Conservation (phyloP, 1,284 basidiomycete species). For the Sanghuangporus sanghuang region DNA sequence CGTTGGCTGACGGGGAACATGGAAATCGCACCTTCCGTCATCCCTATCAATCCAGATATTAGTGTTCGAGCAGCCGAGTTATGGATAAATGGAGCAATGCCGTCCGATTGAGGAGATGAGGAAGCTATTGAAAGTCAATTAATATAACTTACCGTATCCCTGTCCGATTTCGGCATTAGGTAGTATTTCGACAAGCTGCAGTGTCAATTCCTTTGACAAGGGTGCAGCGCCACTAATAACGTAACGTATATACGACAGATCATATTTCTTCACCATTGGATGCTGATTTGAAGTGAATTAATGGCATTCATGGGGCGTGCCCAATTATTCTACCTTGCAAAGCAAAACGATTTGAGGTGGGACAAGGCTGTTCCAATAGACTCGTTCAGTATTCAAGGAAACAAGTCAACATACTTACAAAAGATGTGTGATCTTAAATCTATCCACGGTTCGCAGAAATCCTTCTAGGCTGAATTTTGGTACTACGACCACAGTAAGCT, state of each 20-base stretch:
- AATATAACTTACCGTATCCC: slow-evolving; percentile 46
- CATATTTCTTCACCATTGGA: slow-evolving; percentile 59
- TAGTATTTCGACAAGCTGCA: slow-evolving; percentile 47
- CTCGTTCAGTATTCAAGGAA: slow-evolving; percentile 18
- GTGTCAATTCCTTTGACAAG: slow-evolving; percentile 60
- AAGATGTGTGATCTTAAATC: slow-evolving; percentile 60
- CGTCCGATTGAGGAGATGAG: background rate
- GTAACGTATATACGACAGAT: slow-evolving; percentile 54
- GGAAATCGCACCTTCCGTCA: background rate
- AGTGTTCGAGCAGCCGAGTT: background rate
- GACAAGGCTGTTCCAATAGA: slow-evolving; percentile 43
- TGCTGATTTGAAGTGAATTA: slow-evolving; percentile 37
- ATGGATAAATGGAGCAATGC: background rate
- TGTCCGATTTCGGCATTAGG: slow-evolving; percentile 60
- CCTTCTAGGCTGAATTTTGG: slow-evolving; percentile 66
- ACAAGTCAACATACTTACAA: slow-evolving; percentile 38
- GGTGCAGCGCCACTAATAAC: slow-evolving; percentile 73
- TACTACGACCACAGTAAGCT: slow-evolving; percentile 64
- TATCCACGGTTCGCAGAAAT: slow-evolving; percentile 65
- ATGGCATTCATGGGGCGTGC: slow-evolving; percentile 2
- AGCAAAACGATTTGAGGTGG: slow-evolving; percentile 57
- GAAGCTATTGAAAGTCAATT: background rate
- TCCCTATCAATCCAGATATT: background rate
- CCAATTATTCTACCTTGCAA: slow-evolving; percentile 45
- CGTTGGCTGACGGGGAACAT: slow-evolving; percentile 30